A percentile compares a stretch with the other conserved stretches of the same genome.
These are phyloP conservation scores for Suillus americanus DNA, from an alignment of 768 basidiomycete species.

Conservation along the genomic window DNA sequence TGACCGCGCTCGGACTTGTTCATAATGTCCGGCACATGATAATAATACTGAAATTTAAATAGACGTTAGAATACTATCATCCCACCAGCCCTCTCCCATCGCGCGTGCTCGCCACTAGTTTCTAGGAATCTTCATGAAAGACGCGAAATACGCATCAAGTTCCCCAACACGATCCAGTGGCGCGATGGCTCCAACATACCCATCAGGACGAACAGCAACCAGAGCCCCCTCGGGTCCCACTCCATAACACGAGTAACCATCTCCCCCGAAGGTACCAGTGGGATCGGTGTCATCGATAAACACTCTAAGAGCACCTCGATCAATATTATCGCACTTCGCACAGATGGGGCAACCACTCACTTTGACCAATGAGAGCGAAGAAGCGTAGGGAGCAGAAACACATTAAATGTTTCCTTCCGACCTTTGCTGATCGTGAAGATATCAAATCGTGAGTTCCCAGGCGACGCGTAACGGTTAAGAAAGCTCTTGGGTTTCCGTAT, in stretches of 20 bases:
- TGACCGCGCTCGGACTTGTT: too few relatives aligned
- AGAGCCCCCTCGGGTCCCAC: slow-evolving; percentile 27
- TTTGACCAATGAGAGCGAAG: slow-evolving; percentile 43
- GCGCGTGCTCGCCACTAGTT: too few relatives aligned
- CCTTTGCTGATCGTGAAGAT: slow-evolving; percentile 27
- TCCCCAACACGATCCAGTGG: slow-evolving; percentile 40
- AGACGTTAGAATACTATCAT: too few relatives aligned
- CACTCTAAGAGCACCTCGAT: slow-evolving; percentile 38
- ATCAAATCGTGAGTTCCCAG: slow-evolving; percentile 28
- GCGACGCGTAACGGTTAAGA: slow-evolving; percentile 23
- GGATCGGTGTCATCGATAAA: slow-evolving; percentile 57
- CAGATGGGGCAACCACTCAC: slow-evolving; percentile 21
- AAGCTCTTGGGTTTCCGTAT: slow-evolving; percentile 26
- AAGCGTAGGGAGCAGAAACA: slow-evolving; percentile 28
- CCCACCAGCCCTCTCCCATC: too few relatives aligned
- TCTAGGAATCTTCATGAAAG: slow-evolving; percentile 29
- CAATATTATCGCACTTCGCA: background rate
- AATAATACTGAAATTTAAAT: too few relatives aligned
- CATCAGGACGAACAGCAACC: slow-evolving; percentile 36
- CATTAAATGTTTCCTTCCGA: slow-evolving; percentile 32
- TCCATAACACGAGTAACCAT: slow-evolving; percentile 57
- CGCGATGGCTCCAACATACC: slow-evolving; percentile 59
- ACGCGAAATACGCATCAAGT: slow-evolving; percentile 48
- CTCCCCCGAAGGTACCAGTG: slow-evolving; percentile 44
- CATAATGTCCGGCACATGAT: too few relatives aligned